These are phyloP conservation scores for Cucumis melo DNA, from an alignment of 306 rosid genomes.

Conservation along the genomic window DNA sequence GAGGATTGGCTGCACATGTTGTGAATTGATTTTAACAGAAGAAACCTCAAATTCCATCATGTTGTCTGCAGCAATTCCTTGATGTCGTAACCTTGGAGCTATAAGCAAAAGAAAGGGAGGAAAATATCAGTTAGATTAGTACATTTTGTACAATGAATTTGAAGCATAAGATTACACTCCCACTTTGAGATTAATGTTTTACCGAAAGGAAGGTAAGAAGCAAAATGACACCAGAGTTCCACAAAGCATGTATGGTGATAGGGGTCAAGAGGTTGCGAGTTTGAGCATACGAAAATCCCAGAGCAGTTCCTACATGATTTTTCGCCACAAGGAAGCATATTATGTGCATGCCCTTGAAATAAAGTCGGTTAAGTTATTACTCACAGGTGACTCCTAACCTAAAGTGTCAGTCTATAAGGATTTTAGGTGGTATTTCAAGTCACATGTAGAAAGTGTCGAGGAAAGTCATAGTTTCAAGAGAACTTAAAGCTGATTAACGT, in stretches of 20 bases:
- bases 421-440: not conserved
- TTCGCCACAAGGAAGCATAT: not conserved
- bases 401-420: not conserved
- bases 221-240: conserved; percentile 93
- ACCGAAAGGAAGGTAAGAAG: conserved; percentile 87
- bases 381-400: not conserved
- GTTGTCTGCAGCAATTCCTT: conserved; percentile 82
- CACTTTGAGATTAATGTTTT: not conserved
- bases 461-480: not conserved
- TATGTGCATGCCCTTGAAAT: not conserved
- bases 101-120: not conserved
- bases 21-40: not conserved
- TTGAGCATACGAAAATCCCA: conserved; percentile 95
- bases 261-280: conserved; percentile 92
- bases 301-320: conserved; percentile 47
- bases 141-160: not conserved
- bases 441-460: not conserved
- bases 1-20: not conserved
- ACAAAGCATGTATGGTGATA: conserved; percentile 85
- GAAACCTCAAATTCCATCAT: conserved; percentile 18
- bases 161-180: not conserved
- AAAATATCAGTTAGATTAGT: not conserved
- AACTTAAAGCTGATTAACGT: not conserved
- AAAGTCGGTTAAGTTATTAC: not conserved
- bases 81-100: conserved; percentile 96